phyloP scores from a whole-genome alignment of 192 early-diverging fungal species.

The Backusella parvicylindrica region DNA sequence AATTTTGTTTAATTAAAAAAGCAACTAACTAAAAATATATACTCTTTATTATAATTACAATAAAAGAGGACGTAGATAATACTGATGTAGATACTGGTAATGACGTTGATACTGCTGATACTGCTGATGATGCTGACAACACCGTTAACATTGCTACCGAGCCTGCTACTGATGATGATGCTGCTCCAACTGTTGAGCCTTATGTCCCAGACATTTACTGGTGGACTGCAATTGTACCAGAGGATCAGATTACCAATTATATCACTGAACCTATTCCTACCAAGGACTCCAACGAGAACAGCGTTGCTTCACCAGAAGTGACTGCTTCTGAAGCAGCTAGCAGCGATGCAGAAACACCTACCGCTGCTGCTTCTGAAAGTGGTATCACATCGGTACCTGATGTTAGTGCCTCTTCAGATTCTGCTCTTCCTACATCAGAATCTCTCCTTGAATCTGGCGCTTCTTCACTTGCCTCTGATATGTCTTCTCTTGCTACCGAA shows the following conservation, averaged over 20 bases:
- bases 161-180: neutral
- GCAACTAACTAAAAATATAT: neutral
- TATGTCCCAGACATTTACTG: conserved; percentile 7
- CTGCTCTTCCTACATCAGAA: neutral
- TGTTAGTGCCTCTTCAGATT: neutral
- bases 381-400: neutral
- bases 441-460: neutral
- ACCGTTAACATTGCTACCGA: neutral
- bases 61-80: neutral
- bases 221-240: conserved; percentile 3
- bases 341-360: neutral
- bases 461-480: neutral
- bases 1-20: neutral
- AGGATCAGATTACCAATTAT: neutral
- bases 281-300: neutral
- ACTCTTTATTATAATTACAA: neutral
- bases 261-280: neutral
- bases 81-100: neutral
- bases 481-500: neutral
- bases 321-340: neutral
- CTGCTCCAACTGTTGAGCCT: neutral
- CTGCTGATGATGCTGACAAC: neutral
- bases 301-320: neutral
- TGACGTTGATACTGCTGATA: neutral
- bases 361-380: neutral